These are phyloP conservation scores for Hemileccinum rubropunctum DNA, from an alignment of 768 basidiomycete species.

Conservation along the genomic window DNA sequence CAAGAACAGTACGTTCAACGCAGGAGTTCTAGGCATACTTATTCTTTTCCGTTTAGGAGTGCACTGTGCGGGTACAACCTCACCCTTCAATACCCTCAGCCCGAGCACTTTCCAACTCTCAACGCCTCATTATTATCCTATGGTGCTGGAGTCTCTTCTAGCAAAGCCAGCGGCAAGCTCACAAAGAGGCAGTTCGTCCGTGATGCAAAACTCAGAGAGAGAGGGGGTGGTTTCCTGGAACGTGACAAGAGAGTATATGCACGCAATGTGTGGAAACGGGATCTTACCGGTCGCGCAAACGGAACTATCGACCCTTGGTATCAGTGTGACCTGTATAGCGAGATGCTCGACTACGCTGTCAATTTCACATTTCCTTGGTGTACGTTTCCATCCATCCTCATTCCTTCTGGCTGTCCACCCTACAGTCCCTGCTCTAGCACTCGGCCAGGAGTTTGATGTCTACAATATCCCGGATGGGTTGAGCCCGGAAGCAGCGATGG, in stretches of 20 bases:
- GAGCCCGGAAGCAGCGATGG: conserved; percentile 44
- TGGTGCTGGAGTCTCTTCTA: not conserved
- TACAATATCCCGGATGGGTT: conserved; percentile 10
- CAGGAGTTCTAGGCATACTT: not conserved
- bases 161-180: conserved; percentile 1
- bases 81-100: conserved; percentile 64
- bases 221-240: conserved; percentile 16
- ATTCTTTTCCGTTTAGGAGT: conserved; percentile 33
- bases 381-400: conserved; percentile 22
- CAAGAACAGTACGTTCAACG: conserved; percentile 50
- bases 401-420: conserved; percentile 1
- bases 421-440: not conserved
- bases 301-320: conserved; percentile 61
- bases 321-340: conserved; percentile 56
- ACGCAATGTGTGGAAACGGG: conserved; percentile 40
- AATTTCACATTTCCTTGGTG: conserved; percentile 68
- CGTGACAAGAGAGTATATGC: conserved; percentile 19
- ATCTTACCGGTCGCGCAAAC: conserved; percentile 48
- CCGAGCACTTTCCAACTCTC: conserved; percentile 34
- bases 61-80: conserved; percentile 62
- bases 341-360: conserved; percentile 65
- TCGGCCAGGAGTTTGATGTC: not conserved
- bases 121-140: not conserved
- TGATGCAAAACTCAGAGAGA: conserved; percentile 13
- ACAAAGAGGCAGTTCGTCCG: conserved; percentile 13